Conservation (phyloP, 495 filamentous ascomycete genomes). For the Penicillium alfredii region DNA sequence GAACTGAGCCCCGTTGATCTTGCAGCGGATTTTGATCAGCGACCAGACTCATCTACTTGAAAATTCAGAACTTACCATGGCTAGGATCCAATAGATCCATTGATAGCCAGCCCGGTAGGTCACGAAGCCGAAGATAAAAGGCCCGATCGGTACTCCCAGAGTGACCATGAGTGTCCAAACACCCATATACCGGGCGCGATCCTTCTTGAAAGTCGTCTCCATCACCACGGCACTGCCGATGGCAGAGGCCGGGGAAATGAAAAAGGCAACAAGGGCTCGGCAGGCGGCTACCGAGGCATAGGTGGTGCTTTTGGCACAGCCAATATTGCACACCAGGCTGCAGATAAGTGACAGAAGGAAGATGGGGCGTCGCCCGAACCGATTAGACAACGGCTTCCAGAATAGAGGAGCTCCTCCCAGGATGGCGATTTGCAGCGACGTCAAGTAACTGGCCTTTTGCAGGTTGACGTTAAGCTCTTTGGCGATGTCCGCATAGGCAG, state of each 20-base stretch:
- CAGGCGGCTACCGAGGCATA: constrained; percentile 40
- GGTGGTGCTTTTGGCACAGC: constrained; percentile 36
- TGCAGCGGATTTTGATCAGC: background rate
- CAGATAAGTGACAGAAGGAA: constrained; percentile 44
- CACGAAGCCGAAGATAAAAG: constrained; percentile 46
- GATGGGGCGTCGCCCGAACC: constrained; percentile 50
- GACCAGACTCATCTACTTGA: no score
- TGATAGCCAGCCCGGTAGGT: constrained; percentile 35
- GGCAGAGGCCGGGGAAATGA: constrained; percentile 48
- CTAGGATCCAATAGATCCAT: constrained; percentile 39
- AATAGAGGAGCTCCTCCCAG: constrained; percentile 45
- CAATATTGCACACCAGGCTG: constrained; percentile 40
- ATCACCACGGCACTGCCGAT: constrained; percentile 49
- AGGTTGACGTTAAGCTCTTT: constrained; percentile 35
- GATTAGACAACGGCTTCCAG: constrained; percentile 53
- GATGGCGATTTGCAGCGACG: constrained; percentile 45
- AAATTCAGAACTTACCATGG: constrained; percentile 38
- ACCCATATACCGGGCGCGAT: constrained; percentile 47
- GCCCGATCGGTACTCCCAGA: constrained; percentile 42
- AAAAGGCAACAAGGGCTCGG: constrained; percentile 45
- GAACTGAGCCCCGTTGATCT: constrained; percentile 50
- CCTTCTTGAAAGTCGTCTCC: constrained; percentile 46
- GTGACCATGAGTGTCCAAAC: constrained; percentile 49
- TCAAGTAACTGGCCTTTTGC: constrained; percentile 44
- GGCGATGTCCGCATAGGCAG: constrained; percentile 43